Evolutionary conservation across 176 grass and related monocot genomes (phyloP), one percentile per base, ranked within the genome.

Genomic region (Elymus sibiricus): DNA sequence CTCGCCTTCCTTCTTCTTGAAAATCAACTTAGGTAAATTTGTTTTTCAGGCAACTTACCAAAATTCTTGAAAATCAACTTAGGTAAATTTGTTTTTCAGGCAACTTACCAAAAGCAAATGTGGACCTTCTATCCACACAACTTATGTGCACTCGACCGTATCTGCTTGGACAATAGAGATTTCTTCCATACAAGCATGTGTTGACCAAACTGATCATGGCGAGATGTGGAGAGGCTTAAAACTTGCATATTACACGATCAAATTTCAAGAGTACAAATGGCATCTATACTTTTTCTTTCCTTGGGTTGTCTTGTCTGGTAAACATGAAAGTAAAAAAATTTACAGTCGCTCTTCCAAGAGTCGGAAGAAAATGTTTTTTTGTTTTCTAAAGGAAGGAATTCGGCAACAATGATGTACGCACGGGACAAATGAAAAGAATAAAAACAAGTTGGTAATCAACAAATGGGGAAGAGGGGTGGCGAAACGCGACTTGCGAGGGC

Each of bases 221-320:
- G 29, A 62, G 11, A 28, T 47, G 35, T 66, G 15, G 11, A 53
- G 24, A 40, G 11, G 5, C 74, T 22, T 82, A 75, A 49, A 80
- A 63, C 69, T 55, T 84, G 81, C 76, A 76, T 68, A 74, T 78
- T 43, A 55, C 76, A 84, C 51, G 22, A 68, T 43, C 68, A 47
- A 27, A 51, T 81, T 27, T 91, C 31, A 46, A 68, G 69, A 87
- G 70, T 88, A 77, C 81, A 91, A 87, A 81, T 85, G 76, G n/a
- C 83, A 77, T 85, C 81, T 91, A 88, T 91, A 91, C 62, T 71
- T 91, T 87, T 88, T 91, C 89, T 91, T 91, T 91, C 77, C 85
- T 85, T 88, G 62, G 74, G 58, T 27, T 84, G 81, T 84, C 89
- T 32, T 77, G 89, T 81, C 81, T 51, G 47, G 15, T 51, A 86